A percentile compares a stretch with the other conserved stretches of the same genome.
phyloP scores from a whole-genome alignment of 2,329 filamentous ascomycete genomes.

The Blumeriella jaapii region DNA sequence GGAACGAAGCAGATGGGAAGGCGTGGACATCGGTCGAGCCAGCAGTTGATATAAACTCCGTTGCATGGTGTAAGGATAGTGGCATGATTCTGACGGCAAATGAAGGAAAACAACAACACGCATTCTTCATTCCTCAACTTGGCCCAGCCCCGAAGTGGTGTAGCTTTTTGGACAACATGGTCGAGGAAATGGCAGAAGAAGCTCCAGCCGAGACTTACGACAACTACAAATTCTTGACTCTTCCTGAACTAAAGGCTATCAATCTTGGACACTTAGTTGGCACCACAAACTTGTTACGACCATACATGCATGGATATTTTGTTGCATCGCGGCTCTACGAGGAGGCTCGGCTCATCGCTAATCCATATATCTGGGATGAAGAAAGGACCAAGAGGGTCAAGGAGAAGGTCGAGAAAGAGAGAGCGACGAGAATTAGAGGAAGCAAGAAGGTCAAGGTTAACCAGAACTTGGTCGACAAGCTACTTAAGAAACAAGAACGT shows the following conservation, averaged over 20 bases:
- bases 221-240: conserved; percentile 96
- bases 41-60: conserved; percentile 85
- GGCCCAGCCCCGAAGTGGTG: conserved; percentile 94
- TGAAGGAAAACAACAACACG: conserved; percentile 88
- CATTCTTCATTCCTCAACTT: conserved; percentile 88
- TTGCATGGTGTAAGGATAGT: conserved; percentile 82
- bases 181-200: conserved; percentile 95
- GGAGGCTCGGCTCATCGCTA: conserved; percentile 82
- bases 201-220: conserved; percentile 77
- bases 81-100: conserved; percentile 97
- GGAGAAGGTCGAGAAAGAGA: conserved; percentile 92
- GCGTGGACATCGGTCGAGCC: conserved; percentile 96
- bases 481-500: conserved; percentile 52
- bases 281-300: conserved; percentile 76
- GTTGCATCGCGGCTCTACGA: conserved; percentile 92
- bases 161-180: conserved; percentile 90
- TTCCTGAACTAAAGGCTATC: conserved; percentile 73
- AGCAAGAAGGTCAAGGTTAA: conserved; percentile 99
- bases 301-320: conserved; percentile 99
- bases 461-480: conserved; percentile 64
- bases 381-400: conserved; percentile 83
- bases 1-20: conserved; percentile 70
- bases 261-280: conserved; percentile 84
- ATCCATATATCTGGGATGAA: conserved; percentile 89
- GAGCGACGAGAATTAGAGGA: conserved; percentile 86